Conservation (phyloP, 495 filamentous ascomycete genomes). For the Bombardia bombarda region DNA sequence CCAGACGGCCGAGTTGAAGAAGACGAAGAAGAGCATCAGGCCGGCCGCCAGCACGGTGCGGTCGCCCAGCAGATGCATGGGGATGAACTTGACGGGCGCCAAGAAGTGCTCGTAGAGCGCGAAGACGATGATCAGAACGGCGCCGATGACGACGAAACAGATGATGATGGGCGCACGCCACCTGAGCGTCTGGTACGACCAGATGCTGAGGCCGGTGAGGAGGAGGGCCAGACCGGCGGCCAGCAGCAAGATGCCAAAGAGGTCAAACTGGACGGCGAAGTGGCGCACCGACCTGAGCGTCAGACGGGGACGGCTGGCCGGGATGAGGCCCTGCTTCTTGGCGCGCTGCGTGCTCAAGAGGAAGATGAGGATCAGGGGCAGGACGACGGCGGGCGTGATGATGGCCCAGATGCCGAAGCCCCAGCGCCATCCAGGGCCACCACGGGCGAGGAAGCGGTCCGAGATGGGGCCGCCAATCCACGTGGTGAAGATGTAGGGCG, state of each 20-base stretch:
- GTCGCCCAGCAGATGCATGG: slow-evolving; percentile 47
- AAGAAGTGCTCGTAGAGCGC: slow-evolving; percentile 47
- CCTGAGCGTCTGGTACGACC: slow-evolving; percentile 29
- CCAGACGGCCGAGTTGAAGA: slow-evolving; percentile 57
- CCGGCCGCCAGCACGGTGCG: slow-evolving; percentile 55
- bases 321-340: slow-evolving; percentile 40
- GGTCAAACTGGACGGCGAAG: slow-evolving; percentile 52
- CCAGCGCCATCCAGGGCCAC: slow-evolving; percentile 49
- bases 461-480: slow-evolving; percentile 39
- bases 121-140: slow-evolving; percentile 48
- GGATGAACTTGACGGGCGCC: slow-evolving; percentile 49
- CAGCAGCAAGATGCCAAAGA: slow-evolving; percentile 48
- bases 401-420: slow-evolving; percentile 54
- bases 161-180: slow-evolving; percentile 50
- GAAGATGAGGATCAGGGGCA: slow-evolving; percentile 48
- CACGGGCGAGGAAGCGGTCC: slow-evolving; percentile 26
- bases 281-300: slow-evolving; percentile 37
- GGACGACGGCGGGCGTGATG: slow-evolving; percentile 43
- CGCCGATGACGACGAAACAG: slow-evolving; percentile 49
- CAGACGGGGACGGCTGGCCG: slow-evolving; percentile 29
- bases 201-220: slow-evolving; percentile 54
- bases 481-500: slow-evolving; percentile 58
- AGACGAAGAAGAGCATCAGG: slow-evolving; percentile 41
- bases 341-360: slow-evolving; percentile 49
- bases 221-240: slow-evolving; percentile 52